A percentile compares a stretch with the other conserved stretches of the same genome.
Evolutionary conservation across 2,329 filamentous ascomycete species (phyloP).

Genomic region (Ophiostoma triangulosporum): DNA sequence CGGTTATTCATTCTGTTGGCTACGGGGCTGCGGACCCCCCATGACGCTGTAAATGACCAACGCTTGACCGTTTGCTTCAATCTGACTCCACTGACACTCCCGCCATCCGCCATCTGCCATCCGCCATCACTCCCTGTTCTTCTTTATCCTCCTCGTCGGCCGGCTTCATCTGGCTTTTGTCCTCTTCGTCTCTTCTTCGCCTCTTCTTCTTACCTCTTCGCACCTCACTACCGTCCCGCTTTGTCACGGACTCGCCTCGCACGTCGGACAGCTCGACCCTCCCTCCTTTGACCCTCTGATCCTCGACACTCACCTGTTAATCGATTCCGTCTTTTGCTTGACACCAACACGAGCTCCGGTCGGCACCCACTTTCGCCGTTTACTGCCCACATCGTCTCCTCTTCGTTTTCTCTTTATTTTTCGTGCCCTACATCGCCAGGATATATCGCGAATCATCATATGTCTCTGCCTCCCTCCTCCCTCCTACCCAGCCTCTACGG

Average conservation of each 20-base stretch:
- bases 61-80: constrained; percentile 8
- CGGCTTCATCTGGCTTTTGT: background rate
- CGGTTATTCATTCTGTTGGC: background rate
- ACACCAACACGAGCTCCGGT: background rate
- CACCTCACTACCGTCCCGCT: background rate
- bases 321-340: background rate
- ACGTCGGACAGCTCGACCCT: background rate
- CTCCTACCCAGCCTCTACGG: constrained; percentile 14
- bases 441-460: constrained; percentile 4
- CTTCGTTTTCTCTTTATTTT: background rate
- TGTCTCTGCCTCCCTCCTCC: constrained; percentile 8
- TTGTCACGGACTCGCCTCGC: background rate
- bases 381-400: background rate
- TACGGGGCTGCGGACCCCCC: constrained; percentile 8
- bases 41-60: constrained; percentile 9
- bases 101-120: background rate
- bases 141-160: background rate
- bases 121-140: background rate
- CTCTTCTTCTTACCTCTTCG: background rate
- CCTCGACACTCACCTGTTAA: background rate
- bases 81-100: background rate
- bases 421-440: background rate
- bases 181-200: background rate
- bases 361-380: background rate
- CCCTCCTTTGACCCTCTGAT: background rate